A percentile compares a stretch with the other conserved stretches of the same genome.
Conservation (phyloP, 257 asterid species). For the Nicotiana otophora region DNA sequence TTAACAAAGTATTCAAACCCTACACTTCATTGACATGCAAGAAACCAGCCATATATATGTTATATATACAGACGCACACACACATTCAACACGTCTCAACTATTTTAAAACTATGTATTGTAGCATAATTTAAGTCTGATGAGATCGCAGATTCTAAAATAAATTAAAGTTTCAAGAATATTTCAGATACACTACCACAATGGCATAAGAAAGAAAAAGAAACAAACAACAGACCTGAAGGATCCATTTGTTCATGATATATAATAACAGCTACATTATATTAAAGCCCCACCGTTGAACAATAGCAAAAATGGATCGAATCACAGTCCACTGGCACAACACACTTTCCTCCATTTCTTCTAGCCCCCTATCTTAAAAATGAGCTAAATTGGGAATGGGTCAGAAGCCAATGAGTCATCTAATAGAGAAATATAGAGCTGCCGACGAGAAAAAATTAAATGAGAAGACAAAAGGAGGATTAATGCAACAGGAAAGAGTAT, state of each 20-base stretch:
- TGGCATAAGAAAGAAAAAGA: not conserved
- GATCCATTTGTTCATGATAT: constrained; percentile 45
- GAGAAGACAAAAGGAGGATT: not conserved
- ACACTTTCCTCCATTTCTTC: constrained; percentile 26
- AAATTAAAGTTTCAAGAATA: no score
- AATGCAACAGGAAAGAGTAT: not conserved
- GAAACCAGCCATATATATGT: not conserved
- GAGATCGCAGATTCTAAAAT: not conserved
- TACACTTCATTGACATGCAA: not conserved
- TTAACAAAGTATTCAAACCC: not conserved
- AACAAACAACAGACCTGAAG: constrained; percentile 19
- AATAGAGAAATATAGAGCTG: no score
- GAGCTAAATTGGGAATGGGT: not conserved
- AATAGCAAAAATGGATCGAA: constrained; percentile 30
- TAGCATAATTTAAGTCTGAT: not conserved
- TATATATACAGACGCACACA: not conserved
- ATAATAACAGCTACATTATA: constrained; percentile 35
- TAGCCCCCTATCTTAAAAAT: not conserved
- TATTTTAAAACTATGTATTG: not conserved
- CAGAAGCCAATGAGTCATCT: not conserved
- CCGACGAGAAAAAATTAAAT: not conserved
- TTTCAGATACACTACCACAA: not conserved
- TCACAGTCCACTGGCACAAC: constrained; percentile 25
- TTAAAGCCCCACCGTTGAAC: constrained; percentile 42
- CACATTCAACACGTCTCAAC: not conserved